Conservation (phyloP, 2,329 filamentous ascomycete genomes). For the Aspergillaceae sp. region DNA sequence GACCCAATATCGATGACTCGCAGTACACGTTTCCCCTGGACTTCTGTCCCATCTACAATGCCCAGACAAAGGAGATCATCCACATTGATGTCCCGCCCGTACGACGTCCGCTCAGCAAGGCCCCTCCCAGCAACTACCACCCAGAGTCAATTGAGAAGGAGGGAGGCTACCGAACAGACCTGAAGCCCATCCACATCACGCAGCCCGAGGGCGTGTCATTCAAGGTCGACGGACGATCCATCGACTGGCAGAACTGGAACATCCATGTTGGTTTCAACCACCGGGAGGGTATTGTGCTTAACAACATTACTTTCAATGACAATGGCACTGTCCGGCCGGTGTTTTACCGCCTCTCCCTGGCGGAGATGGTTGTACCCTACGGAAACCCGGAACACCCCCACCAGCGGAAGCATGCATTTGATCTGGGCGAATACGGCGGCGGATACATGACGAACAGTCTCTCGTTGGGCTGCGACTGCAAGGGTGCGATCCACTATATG, state of each 20-base stretch:
- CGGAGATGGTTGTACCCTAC: constrained; percentile 61
- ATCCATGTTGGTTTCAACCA: constrained; percentile 94
- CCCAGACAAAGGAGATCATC: constrained; percentile 67
- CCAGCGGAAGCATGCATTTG: constrained; percentile 42
- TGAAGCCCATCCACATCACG: constrained; percentile 82
- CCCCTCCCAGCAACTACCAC: constrained; percentile 70
- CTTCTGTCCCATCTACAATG: constrained; percentile 87
- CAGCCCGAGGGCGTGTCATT: constrained; percentile 88
- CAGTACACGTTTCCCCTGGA: constrained; percentile 89
- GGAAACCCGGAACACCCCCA: constrained; percentile 43
- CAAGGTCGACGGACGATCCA: constrained; percentile 60
- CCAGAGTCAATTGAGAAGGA: constrained; percentile 61
- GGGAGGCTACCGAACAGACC: constrained; percentile 65
- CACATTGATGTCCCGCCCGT: constrained; percentile 76
- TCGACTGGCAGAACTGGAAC: constrained; percentile 90
- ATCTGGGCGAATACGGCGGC: constrained; percentile 40
- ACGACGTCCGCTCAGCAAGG: constrained; percentile 64
- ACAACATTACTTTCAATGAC: constrained; percentile 84
- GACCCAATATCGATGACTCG: constrained; percentile 72
- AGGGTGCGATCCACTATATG: constrained; percentile 75
- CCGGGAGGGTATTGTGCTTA: constrained; percentile 80
- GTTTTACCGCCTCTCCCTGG: constrained; percentile 81
- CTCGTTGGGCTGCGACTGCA: constrained; percentile 38
- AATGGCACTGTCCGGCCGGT: constrained; percentile 66
- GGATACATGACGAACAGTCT: constrained; percentile 44